phyloP scores from a whole-genome alignment of 2,329 filamentous ascomycete species.

The Xylariales sp. region DNA sequence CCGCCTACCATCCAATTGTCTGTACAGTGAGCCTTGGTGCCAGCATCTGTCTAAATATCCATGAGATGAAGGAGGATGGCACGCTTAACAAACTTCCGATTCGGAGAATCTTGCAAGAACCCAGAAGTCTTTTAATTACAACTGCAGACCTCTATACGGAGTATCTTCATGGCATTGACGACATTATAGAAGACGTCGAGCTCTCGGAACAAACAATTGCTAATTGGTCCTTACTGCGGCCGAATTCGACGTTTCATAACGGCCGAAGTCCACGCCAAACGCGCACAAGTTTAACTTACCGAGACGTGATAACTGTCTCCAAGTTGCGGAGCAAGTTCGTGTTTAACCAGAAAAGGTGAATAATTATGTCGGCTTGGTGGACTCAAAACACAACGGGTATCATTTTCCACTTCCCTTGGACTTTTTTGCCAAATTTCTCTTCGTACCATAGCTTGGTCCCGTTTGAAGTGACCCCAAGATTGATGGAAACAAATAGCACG shows the following conservation, averaged over 20 bases:
- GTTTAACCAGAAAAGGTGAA: constrained; percentile 52
- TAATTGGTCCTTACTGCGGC: constrained; percentile 77
- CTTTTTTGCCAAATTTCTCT: constrained; percentile 76
- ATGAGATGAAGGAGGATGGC: constrained; percentile 71
- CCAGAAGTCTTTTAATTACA: constrained; percentile 81
- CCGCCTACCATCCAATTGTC: constrained; percentile 87
- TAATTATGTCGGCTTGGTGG: constrained; percentile 42
- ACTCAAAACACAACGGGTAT: constrained; percentile 74
- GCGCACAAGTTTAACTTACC: constrained; percentile 80
- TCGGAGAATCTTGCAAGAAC: constrained; percentile 81
- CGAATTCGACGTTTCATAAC: constrained; percentile 57
- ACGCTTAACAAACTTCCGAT: constrained; percentile 63
- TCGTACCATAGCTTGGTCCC: constrained; percentile 84
- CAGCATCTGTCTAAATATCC: constrained; percentile 81
- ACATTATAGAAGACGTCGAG: constrained; percentile 72
- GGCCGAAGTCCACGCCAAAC: constrained; percentile 69
- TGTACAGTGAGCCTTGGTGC: constrained; percentile 89
- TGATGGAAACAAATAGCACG: constrained; percentile 78
- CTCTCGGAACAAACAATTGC: constrained; percentile 71
- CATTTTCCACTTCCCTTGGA: constrained; percentile 78
- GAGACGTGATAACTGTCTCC: constrained; percentile 87
- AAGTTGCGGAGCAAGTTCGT: constrained; percentile 76
- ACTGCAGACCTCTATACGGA: constrained; percentile 74
- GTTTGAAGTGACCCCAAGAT: constrained; percentile 83
- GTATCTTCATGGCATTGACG: constrained; percentile 79